A percentile compares a stretch with the other conserved stretches of the same genome.
Evolutionary conservation across 139 green algal genomes (phyloP).

Genomic region (Desmodesmus armatus): DNA sequence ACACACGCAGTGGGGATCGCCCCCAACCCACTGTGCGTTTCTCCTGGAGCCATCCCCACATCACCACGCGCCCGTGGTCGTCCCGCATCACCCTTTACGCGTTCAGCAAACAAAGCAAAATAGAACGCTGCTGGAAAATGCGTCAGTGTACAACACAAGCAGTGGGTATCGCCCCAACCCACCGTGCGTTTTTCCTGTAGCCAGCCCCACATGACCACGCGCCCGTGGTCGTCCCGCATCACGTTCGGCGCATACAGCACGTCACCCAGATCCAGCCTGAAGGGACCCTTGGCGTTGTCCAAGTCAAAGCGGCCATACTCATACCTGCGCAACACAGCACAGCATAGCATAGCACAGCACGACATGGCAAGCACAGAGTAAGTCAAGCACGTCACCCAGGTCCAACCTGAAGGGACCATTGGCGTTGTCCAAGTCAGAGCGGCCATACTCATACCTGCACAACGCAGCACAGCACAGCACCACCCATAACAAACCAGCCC

Average conservation of each 20-base stretch:
- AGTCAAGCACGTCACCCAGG: conserved; percentile 71
- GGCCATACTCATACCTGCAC: conserved; percentile 23
- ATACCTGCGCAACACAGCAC: conserved; percentile 3
- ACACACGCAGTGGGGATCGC: neutral
- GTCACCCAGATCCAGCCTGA: conserved; percentile 72
- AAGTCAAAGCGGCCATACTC: conserved; percentile 50
- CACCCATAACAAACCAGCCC: no score
- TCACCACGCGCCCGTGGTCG: conserved; percentile 69
- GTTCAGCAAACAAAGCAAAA: conserved; percentile 52
- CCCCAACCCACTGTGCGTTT: conserved; percentile 52
- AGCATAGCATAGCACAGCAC: no score
- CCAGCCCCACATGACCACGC: conserved; percentile 88
- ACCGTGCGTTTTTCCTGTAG: conserved; percentile 82
- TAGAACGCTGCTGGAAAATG: no score
- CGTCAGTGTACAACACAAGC: neutral
- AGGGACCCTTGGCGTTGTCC: conserved; percentile 52
- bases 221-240: conserved; percentile 56
- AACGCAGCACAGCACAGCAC: neutral
- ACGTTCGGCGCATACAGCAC: conserved; percentile 77
- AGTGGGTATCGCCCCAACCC: neutral
- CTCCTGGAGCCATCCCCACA: conserved; percentile 93
- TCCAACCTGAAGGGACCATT: conserved; percentile 65
- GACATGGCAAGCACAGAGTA: no score
- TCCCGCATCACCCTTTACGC: conserved; percentile 68
- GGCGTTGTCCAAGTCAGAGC: conserved; percentile 55